Evolutionary conservation across 139 green algal genomes (phyloP), one percentile per base, ranked within the genome.

Genomic region (Tetradesmus obliquus): DNA sequence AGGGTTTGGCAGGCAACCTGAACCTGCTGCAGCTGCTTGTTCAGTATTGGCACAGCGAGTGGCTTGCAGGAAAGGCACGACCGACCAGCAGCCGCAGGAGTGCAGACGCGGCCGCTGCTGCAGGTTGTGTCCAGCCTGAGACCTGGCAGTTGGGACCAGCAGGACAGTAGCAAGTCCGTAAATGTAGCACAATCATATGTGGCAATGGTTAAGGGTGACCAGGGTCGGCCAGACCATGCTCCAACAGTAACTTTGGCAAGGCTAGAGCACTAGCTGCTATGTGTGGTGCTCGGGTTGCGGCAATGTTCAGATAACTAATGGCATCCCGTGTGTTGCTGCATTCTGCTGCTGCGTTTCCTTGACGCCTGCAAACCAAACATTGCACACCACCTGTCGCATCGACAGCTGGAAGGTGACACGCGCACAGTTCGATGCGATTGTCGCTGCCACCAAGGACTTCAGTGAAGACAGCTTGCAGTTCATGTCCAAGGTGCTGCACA

Each of bases 401-500:
- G 6, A 20, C 86, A 92, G 90, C 83, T 92, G 90, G 90, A 92
- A 92, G 84, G 90, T 92, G 19, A 90, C 66, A 9, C 82, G 83
- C 32, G 71, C 79, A 19, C 62, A 90, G 71, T 92, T 85, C 69
- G 83, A 92, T 54, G 55, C 20, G 4, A 92, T 92, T 55, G 84
- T 89, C 24, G 82, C 90, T 20, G 69, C 90, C 54, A 92, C 90
- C n/a, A 86, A 94, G 72, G 69, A 72, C 8, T 98, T 98, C 88
- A 93, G 90, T 32, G 90, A 95, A 19, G 91, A 97, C 80, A 94
- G 76, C 60, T 87, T 99, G 79, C 90, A 96, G 10, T 99, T 99
- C 62, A 97, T 99, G 93, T 84, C 94, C 60, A 98, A 97, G 88
- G 96, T 99, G 55, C 91, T 98, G 58, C 74, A 90, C 7, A 91